These are phyloP conservation scores for Aspergillus quadricinctus DNA, from an alignment of 2,329 filamentous ascomycete species.

Conservation along the genomic window DNA sequence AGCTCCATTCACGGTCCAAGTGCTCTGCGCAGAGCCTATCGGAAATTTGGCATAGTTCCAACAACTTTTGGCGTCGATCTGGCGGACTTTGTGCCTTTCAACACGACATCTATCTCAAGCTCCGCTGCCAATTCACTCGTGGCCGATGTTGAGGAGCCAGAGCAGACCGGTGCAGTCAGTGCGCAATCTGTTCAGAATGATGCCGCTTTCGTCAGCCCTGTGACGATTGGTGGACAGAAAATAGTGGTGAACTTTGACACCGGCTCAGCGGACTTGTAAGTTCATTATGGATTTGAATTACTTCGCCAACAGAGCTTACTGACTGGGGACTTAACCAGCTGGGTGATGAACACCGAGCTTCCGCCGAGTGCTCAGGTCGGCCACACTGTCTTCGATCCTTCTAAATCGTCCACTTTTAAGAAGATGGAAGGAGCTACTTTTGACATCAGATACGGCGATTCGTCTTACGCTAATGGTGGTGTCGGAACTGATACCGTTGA, in stretches of 20 bases:
- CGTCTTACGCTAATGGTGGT: constrained; percentile 56
- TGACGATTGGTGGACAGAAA: constrained; percentile 65
- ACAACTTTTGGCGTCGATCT: constrained; percentile 38
- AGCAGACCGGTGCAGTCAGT: constrained; percentile 54
- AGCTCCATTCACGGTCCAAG: constrained; percentile 54
- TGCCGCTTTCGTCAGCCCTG: constrained; percentile 65
- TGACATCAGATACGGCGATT: constrained; percentile 65
- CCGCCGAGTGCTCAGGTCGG: constrained; percentile 40
- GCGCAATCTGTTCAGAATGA: constrained; percentile 63
- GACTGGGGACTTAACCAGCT: constrained; percentile 40
- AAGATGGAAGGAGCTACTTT: constrained; percentile 51
- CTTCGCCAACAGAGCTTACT: background rate
- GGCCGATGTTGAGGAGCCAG: constrained; percentile 23
- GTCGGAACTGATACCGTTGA: constrained; percentile 65
- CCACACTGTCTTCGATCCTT: constrained; percentile 54
- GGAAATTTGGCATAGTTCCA: constrained; percentile 60
- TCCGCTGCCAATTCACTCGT: constrained; percentile 18
- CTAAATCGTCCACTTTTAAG: constrained; percentile 50
- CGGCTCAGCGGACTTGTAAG: constrained; percentile 67
- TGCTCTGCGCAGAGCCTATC: constrained; percentile 62
- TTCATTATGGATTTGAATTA: background rate
- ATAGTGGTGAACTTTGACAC: constrained; percentile 70
- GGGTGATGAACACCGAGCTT: constrained; percentile 65
- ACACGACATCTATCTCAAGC: background rate
- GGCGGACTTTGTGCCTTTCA: constrained; percentile 31